Evolutionary conservation across 2,329 filamentous ascomycete genomes (phyloP).

Genomic region (Diaporthe caulivora): DNA sequence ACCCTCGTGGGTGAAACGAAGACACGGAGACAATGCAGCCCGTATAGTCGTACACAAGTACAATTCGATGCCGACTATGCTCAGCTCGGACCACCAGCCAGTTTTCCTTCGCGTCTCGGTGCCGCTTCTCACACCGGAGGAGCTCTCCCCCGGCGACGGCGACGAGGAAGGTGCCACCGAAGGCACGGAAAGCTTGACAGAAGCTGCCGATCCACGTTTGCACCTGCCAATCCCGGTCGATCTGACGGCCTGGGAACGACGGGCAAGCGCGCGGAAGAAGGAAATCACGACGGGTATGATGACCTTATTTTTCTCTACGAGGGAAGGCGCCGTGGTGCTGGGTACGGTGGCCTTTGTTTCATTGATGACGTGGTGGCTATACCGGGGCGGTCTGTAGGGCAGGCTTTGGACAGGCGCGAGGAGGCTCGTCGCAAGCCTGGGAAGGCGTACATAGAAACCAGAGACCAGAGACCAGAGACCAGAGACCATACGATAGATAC

Average conservation of each 20-base stretch:
- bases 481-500: neutral
- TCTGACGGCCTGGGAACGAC: conserved; percentile 65
- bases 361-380: conserved; percentile 60
- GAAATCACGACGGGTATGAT: conserved; percentile 66
- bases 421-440: neutral
- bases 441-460: neutral
- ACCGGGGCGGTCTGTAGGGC: conserved; percentile 41
- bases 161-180: neutral
- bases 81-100: conserved; percentile 88
- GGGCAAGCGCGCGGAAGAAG: conserved; percentile 58
- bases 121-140: conserved; percentile 64
- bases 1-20: conserved; percentile 62
- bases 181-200: neutral
- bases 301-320: conserved; percentile 67
- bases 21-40: conserved; percentile 35
- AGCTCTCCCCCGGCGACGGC: conserved; percentile 49
- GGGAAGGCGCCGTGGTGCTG: conserved; percentile 61
- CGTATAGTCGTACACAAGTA: conserved; percentile 73
- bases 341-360: conserved; percentile 56
- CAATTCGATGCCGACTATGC: conserved; percentile 79
- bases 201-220: conserved; percentile 55
- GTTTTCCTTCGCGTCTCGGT: conserved; percentile 80
- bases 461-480: too few relatives aligned
- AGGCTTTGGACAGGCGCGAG: neutral
- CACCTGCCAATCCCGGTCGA: conserved; percentile 65